phyloP scores from a whole-genome alignment of 1,284 basidiomycete species.

The Pascua guehoae region DNA sequence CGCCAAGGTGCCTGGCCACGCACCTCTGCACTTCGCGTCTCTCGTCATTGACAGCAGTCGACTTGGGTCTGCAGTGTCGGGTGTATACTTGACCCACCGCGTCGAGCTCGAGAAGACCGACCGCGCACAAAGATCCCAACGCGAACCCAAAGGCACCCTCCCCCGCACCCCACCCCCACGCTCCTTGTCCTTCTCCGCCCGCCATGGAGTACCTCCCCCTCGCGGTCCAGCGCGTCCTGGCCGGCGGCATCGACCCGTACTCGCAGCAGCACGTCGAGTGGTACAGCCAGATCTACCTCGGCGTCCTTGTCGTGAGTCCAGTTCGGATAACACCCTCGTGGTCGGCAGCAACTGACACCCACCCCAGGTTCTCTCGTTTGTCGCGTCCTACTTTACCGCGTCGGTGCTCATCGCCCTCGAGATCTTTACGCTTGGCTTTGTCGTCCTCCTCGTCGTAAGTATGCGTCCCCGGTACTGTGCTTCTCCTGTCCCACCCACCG shows the following conservation, averaged over 20 bases:
- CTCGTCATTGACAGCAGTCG: background rate
- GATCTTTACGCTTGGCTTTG: constrained; percentile 33
- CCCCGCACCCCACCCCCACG: too few relatives aligned
- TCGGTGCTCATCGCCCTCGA: constrained; percentile 39
- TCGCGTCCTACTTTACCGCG: constrained; percentile 25
- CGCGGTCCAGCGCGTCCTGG: constrained; percentile 21
- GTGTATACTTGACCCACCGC: background rate
- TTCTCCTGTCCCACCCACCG: too few relatives aligned
- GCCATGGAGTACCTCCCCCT: constrained; percentile 33
- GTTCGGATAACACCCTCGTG: background rate
- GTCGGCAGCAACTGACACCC: background rate
- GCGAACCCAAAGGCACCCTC: background rate
- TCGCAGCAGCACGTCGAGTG: constrained; percentile 33
- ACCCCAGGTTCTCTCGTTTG: constrained; percentile 31
- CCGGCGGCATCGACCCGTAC: constrained; percentile 41
- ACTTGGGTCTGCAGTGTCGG: background rate
- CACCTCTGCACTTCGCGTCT: too few relatives aligned
- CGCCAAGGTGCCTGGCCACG: too few relatives aligned
- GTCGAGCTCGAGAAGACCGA: background rate
- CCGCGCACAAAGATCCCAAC: too few relatives aligned
- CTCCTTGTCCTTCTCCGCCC: background rate
- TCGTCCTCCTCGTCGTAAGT: constrained; percentile 31
- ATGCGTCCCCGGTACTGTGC: background rate
- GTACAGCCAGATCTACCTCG: constrained; percentile 33
- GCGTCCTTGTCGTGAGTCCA: constrained; percentile 32